Base-by-base conservation (phyloP, 108 stramenopile species). In the Skeletonema costatum region DNA sequence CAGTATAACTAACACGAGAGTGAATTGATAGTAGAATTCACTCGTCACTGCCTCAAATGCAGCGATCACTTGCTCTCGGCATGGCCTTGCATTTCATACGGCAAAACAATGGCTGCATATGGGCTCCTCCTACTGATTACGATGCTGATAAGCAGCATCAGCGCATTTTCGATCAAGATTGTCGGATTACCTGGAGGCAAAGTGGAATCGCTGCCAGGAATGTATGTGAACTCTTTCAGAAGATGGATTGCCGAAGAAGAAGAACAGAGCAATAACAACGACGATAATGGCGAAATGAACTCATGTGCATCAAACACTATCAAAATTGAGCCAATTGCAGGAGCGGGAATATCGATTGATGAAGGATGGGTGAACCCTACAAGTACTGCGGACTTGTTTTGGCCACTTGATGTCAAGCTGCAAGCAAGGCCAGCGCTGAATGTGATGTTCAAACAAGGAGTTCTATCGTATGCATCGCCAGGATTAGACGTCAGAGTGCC, bases 281-380 rank as follows among this genome's bases (percentile, higher is more conserved):
- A 59, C 14, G 33, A 46, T n/a, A 17, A 48, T 32, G 48, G 29
- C 25, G 29, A n/a, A 67, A 51, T 31, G 65, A 25, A 32, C 4
- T 33, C 63, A 2, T 17, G 32, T 21, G 56, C 32, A 16, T 72
- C 60, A 29, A 39, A 31, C 25, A 64, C 61, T 3, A 35, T 77
- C 14, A 14, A 71, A 33, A 41, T 81, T 32, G 75, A 70, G 39
- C 73, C 80, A 29, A 75, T 81, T 6, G 31, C 29, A 36, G 80
- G 80, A 0, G 61, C 80, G 0, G 80, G 80, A 13, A 32, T 64
- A 19, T 16, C 38, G 2, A 13, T 70, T 32, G 71, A 78, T 7
- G 77, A 83, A 46, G 82, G 82, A 25, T 78, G 82, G 78, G 86
- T 86, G 8, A 60, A 86, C 61, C 86, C 86, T 13, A 84, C 86